These are phyloP conservation scores for Coffea canephora DNA, from an alignment of 257 asterid species.

Conservation along the genomic window DNA sequence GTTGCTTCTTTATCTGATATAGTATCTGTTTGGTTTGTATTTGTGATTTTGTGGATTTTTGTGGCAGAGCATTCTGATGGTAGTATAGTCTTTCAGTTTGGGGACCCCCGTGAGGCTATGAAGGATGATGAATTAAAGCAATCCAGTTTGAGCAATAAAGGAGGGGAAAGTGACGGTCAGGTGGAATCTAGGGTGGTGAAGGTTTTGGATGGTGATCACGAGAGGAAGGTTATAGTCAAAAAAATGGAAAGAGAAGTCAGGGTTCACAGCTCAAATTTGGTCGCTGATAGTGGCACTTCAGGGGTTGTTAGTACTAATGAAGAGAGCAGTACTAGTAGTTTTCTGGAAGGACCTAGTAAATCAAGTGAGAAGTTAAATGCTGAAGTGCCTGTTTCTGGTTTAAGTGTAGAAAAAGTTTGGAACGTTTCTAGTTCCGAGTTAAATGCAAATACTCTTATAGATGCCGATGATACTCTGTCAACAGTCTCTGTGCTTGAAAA, in stretches of 20 bases:
- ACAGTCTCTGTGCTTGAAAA: neutral
- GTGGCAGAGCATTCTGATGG: slow-evolving; percentile 83
- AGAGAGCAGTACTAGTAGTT: neutral
- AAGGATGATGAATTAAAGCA: slow-evolving; percentile 41
- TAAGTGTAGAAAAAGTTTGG: slow-evolving; percentile 13
- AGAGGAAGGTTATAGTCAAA: slow-evolving; percentile 29
- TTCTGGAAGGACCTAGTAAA: slow-evolving; percentile 23
- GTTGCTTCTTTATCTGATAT: neutral
- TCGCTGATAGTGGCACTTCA: slow-evolving; percentile 25
- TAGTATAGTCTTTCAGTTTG: slow-evolving; percentile 73
- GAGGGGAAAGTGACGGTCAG: slow-evolving; percentile 26
- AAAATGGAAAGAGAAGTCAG: slow-evolving; percentile 22
- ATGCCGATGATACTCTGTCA: slow-evolving; percentile 10
- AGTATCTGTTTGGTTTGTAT: slow-evolving; percentile 5
- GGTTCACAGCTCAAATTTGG: slow-evolving; percentile 24
- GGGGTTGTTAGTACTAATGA: slow-evolving; percentile 9
- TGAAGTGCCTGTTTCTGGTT: slow-evolving; percentile 25
- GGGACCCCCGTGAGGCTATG: slow-evolving; percentile 51
- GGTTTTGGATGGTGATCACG: slow-evolving; percentile 33
- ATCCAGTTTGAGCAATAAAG: slow-evolving; percentile 27
- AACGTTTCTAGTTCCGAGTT: slow-evolving; percentile 18
- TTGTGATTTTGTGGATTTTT: slow-evolving; percentile 21
- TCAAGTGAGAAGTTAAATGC: slow-evolving; percentile 23
- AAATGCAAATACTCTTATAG: slow-evolving; percentile 16
- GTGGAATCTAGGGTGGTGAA: slow-evolving; percentile 29